A percentile compares a stretch with the other conserved stretches of the same genome.
phyloP scores from a whole-genome alignment of 805 yeast species.

The Millerago galiae region DNA sequence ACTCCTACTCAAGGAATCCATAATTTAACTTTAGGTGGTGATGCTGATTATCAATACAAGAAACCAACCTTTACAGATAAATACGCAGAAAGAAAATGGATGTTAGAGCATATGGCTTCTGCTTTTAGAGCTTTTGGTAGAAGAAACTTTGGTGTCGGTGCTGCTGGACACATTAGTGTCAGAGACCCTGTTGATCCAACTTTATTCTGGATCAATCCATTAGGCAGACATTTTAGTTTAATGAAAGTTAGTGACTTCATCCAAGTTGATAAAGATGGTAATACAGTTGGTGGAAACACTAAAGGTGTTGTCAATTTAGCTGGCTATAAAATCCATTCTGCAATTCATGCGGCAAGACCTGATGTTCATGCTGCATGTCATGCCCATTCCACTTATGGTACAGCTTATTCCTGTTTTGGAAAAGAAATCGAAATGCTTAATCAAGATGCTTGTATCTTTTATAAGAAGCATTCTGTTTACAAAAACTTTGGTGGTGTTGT shows the following conservation, averaged over 20 bases:
- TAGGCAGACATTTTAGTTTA: constrained; percentile 67
- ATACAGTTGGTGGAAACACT: constrained; percentile 52
- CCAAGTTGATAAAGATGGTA: constrained; percentile 55
- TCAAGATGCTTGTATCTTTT: constrained; percentile 69
- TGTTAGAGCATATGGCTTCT: constrained; percentile 72
- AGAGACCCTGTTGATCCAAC: constrained; percentile 77
- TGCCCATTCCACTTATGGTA: constrained; percentile 60
- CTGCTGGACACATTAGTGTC: constrained; percentile 81
- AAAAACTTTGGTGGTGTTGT: constrained; percentile 76
- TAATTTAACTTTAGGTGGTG: constrained; percentile 49
- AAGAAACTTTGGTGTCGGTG: constrained; percentile 67
- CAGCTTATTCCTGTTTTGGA: constrained; percentile 60
- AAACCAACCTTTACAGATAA: constrained; percentile 46
- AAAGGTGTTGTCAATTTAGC: constrained; percentile 54
- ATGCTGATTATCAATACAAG: constrained; percentile 36
- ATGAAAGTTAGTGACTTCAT: constrained; percentile 59
- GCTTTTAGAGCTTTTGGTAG: constrained; percentile 82
- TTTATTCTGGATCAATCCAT: constrained; percentile 87
- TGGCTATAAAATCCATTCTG: constrained; percentile 66
- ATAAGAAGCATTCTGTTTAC: constrained; percentile 62
- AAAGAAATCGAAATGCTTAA: constrained; percentile 69
- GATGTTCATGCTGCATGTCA: constrained; percentile 70
- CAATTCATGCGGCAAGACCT: constrained; percentile 60
- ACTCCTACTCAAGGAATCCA: constrained; percentile 44
- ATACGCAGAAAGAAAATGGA: constrained; percentile 44